Evolutionary conservation across 768 basidiomycete species (phyloP), one percentile per base, ranked within the genome.

Genomic region (Rhodotorula kratochvilovae): DNA sequence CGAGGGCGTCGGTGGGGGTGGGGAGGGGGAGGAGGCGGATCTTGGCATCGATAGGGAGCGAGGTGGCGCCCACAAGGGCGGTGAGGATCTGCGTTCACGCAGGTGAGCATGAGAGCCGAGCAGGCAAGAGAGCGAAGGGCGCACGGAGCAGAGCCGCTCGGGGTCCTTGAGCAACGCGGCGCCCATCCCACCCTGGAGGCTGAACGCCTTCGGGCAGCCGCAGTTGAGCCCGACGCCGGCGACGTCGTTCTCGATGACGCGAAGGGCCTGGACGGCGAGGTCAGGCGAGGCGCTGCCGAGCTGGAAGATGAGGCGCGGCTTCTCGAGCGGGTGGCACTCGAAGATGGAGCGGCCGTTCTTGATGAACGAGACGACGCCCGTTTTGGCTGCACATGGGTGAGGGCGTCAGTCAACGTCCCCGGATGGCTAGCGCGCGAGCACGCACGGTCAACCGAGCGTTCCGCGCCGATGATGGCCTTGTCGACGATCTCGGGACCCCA

Each of bases 401-500:
- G 3, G 10, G 50, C 23, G 50, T 51, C 27, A 51, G 50, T 51
- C 27, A 51, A 23, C n/a, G 23, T 27, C 4, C 5, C 11, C 27
- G 65, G n/a, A n/a, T n/a, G n/a, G n/a, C n/a, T n/a, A n/a, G n/a
- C n/a, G n/a, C n/a, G n/a, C 25, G n/a, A 36, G 39, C 48, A 83
- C 91, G 76, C 78, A 95, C 94, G 87, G 84, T 98, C 89, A 29
- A 97, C 91, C 46, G 83, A 86, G 69, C 96, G 85, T 73, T 88
- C 85, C 0, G 90, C 82, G 67, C 94, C 90, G 42, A 98, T 82
- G 63, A 99, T 92, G 25, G 96, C 96, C 81, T 90, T 93, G 82
- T 99, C 96, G 15, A 99, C 89, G 60, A 90, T 89, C 79, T 99
- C 96, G 0, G 96, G 96, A 19, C 90, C 89, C 96, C 95, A 97